Conservation (phyloP, 805 yeast genomes). For the Blastobotrys chiropterorum region DNA sequence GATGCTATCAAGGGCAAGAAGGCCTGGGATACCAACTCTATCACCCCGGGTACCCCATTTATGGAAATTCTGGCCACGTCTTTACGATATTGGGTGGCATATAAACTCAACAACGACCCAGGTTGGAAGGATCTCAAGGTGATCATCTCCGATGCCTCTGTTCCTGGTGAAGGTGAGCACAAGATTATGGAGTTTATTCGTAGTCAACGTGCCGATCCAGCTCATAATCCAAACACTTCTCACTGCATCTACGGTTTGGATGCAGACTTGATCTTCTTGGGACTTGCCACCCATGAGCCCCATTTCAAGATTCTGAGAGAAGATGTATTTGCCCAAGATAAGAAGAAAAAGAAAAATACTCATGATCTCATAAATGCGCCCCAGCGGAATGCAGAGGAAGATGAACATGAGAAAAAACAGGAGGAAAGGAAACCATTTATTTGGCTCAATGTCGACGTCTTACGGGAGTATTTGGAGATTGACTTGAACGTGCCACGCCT, state of each 20-base stretch:
- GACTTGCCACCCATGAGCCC: conserved; percentile 96
- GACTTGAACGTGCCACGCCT: conserved; percentile 69
- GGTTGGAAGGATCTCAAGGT: conserved; percentile 91
- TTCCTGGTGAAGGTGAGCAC: conserved; percentile 99
- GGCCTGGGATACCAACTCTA: conserved; percentile 88
- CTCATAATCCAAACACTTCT: conserved; percentile 85
- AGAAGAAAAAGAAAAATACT: conserved; percentile 25
- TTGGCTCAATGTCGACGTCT: conserved; percentile 85
- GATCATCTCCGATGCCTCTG: conserved; percentile 89
- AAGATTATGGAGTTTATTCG: conserved; percentile 95
- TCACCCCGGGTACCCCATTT: conserved; percentile 98
- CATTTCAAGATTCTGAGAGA: conserved; percentile 91
- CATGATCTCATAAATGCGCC: conserved; percentile 22
- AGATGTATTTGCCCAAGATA: conserved; percentile 86
- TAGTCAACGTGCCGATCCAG: conserved; percentile 78
- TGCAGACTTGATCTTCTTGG: conserved; percentile 94
- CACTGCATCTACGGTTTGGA: conserved; percentile 97
- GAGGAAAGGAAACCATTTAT: conserved; percentile 70
- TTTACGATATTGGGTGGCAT: conserved; percentile 86
- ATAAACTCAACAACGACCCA: conserved; percentile 80
- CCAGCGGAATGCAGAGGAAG: conserved; percentile 56
- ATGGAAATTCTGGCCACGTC: conserved; percentile 86
- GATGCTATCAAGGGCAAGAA: conserved; percentile 69
- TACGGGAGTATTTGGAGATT: conserved; percentile 80
- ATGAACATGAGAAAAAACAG: conserved; percentile 31